These are phyloP conservation scores for Panaeolus cyanescens DNA, from an alignment of 768 basidiomycete species.

Conservation along the genomic window DNA sequence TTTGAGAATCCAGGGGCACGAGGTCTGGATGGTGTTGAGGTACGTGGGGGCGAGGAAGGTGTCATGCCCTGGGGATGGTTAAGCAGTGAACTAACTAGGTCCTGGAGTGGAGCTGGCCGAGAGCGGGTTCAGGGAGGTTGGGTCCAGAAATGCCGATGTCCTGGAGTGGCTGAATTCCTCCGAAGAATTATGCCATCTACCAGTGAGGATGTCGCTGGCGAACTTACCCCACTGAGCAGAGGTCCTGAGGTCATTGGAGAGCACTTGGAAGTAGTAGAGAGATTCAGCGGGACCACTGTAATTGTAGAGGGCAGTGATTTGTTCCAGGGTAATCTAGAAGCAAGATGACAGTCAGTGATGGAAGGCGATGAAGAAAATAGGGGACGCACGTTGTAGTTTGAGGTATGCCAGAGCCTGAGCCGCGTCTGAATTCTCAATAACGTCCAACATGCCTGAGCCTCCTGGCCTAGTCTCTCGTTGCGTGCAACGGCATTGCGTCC, in stretches of 20 bases:
- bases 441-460: slow-evolving; percentile 94
- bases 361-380: neutral
- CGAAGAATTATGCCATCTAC: slow-evolving; percentile 93
- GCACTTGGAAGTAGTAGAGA: slow-evolving; percentile 97
- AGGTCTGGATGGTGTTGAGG: slow-evolving; percentile 97
- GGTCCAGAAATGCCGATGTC: slow-evolving; percentile 56
- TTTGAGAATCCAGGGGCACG: slow-evolving; percentile 91
- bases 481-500: slow-evolving; percentile 81
- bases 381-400: slow-evolving; percentile 79
- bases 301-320: slow-evolving; percentile 95
- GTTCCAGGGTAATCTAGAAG: slow-evolving; percentile 84
- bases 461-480: slow-evolving; percentile 82
- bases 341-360: neutral
- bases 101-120: slow-evolving; percentile 88
- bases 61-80: slow-evolving; percentile 92
- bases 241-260: slow-evolving; percentile 89
- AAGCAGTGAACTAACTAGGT: slow-evolving; percentile 98
- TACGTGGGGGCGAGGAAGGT: slow-evolving; percentile 96
- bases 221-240: slow-evolving; percentile 99
- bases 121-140: slow-evolving; percentile 62
- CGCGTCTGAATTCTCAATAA: slow-evolving; percentile 96
- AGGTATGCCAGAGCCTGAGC: slow-evolving; percentile 91
- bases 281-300: slow-evolving; percentile 97
- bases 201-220: slow-evolving; percentile 92
- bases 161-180: slow-evolving; percentile 93